Conservation (phyloP, 129 eudicot genomes). For the Artemisia tridentata region DNA sequence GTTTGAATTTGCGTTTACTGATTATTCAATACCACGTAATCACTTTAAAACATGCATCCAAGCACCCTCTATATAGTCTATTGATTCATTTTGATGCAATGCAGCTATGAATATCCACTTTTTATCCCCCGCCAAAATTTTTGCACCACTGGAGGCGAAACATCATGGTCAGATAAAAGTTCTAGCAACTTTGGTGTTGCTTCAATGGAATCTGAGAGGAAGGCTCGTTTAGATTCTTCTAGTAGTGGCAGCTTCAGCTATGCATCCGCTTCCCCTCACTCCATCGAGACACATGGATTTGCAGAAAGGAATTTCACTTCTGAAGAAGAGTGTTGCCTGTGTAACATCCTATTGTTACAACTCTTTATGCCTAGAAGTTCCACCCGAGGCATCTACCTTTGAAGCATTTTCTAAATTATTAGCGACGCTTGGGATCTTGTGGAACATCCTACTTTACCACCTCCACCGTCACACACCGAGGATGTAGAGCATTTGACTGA, state of each 20-base stretch:
- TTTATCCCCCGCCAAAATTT: slow-evolving; percentile 79
- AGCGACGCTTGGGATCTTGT: slow-evolving; percentile 98
- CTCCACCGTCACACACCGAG: slow-evolving; percentile 93
- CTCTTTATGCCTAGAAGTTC: too few species aligned
- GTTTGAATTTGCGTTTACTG: too few species aligned
- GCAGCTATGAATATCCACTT: too few species aligned
- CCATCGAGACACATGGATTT: slow-evolving; percentile 85
- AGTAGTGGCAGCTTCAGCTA: slow-evolving; percentile 69
- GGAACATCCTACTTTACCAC: slow-evolving; percentile 90
- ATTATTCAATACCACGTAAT: too few species aligned
- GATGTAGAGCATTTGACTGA: slow-evolving; percentile 97
- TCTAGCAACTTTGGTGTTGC: slow-evolving; percentile 91
- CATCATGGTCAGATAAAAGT: slow-evolving; percentile 88
- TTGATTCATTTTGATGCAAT: too few species aligned
- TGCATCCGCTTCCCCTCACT: slow-evolving; percentile 81
- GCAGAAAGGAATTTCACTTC: slow-evolving; percentile 95
- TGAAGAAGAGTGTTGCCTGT: slow-evolving; percentile 92
- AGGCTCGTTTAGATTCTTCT: slow-evolving; percentile 65
- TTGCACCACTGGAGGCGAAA: slow-evolving; percentile 82
- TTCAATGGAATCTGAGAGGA: slow-evolving; percentile 85
- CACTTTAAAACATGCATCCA: too few species aligned
- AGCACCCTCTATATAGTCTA: too few species aligned
- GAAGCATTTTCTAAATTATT: too few species aligned
- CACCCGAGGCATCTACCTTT: too few species aligned
- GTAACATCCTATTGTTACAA: too few species aligned